These are phyloP conservation scores for Helichrysum umbraculigerum DNA, from an alignment of 129 eudicot genomes.

Conservation along the genomic window DNA sequence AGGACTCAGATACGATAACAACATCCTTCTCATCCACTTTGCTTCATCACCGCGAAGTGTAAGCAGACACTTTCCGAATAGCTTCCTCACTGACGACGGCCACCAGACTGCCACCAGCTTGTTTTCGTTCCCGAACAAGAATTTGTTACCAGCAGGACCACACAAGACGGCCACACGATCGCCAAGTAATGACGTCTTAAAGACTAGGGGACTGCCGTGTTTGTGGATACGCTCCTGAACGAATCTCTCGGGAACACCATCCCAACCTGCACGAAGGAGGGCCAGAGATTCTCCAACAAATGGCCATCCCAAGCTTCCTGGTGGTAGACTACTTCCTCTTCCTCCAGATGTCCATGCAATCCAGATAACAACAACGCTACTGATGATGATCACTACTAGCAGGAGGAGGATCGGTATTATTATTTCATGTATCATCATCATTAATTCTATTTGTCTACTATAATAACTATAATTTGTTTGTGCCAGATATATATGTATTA, in stretches of 20 bases:
- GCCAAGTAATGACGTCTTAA: slow-evolving; percentile 52
- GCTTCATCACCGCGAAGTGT: slow-evolving; percentile 46
- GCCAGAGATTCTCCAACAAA: slow-evolving; percentile 41
- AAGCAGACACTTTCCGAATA: slow-evolving; percentile 41
- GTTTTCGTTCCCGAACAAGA: slow-evolving; percentile 60
- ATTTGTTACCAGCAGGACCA: slow-evolving; percentile 57
- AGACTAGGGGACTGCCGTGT: slow-evolving; percentile 36
- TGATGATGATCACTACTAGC: background rate
- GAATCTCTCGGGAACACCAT: slow-evolving; percentile 40
- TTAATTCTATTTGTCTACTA: too few species aligned
- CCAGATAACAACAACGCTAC: background rate
- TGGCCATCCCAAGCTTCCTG: slow-evolving; percentile 56
- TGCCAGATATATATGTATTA: too few species aligned
- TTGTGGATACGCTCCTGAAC: slow-evolving; percentile 21
- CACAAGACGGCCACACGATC: slow-evolving; percentile 43
- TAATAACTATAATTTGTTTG: too few species aligned
- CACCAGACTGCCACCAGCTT: slow-evolving; percentile 58
- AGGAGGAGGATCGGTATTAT: background rate
- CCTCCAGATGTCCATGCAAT: background rate
- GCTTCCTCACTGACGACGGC: slow-evolving; percentile 51
- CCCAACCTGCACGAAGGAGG: slow-evolving; percentile 19
- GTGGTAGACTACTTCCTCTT: slow-evolving; percentile 35
- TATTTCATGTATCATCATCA: too few species aligned
- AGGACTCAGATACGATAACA: slow-evolving; percentile 46
- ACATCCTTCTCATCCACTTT: slow-evolving; percentile 51